Evolutionary conservation across 2,329 filamentous ascomycete species (phyloP).

Genomic region (Nemania sp.): DNA sequence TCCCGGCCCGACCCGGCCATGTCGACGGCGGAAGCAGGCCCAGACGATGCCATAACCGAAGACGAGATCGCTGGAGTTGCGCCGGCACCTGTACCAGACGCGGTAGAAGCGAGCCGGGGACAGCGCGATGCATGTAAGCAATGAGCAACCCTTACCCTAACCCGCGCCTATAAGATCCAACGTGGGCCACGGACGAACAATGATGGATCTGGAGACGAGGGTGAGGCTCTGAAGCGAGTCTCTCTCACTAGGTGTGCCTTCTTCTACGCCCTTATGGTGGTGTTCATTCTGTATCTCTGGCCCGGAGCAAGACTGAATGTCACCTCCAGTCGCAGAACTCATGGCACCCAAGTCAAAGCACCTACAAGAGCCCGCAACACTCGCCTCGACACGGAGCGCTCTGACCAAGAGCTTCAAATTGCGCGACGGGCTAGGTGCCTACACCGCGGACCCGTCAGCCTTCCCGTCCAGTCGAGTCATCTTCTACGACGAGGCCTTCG

Average conservation of each 20-base stretch:
- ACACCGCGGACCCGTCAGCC: constrained; percentile 64
- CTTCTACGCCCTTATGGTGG: no score
- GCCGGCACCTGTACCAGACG: constrained; percentile 31
- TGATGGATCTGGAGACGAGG: no score
- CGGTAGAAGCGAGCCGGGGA: constrained; percentile 26
- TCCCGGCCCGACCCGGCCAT: constrained; percentile 15
- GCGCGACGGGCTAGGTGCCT: constrained; percentile 66
- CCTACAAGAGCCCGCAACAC: constrained; percentile 28
- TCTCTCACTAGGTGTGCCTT: no score
- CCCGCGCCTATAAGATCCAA: no score
- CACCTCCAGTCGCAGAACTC: constrained; percentile 50
- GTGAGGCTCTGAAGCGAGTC: no score
- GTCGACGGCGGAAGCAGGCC: constrained; percentile 31
- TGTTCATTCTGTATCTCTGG: neutral
- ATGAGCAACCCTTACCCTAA: neutral
- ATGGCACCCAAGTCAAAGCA: constrained; percentile 55
- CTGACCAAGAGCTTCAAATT: constrained; percentile 41
- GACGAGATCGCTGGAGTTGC: constrained; percentile 46
- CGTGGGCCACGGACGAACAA: no score
- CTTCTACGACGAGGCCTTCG: constrained; percentile 68
- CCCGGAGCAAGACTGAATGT: constrained; percentile 2
- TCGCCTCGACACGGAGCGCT: constrained; percentile 25
- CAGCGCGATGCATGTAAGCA: constrained; percentile 48
- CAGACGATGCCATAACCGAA: constrained; percentile 45
- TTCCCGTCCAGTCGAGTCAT: constrained; percentile 64